A percentile compares a stretch with the other conserved stretches of the same genome.
Evolutionary conservation across 2,329 filamentous ascomycete species (phyloP).

Genomic region (Meredithiella fracta): DNA sequence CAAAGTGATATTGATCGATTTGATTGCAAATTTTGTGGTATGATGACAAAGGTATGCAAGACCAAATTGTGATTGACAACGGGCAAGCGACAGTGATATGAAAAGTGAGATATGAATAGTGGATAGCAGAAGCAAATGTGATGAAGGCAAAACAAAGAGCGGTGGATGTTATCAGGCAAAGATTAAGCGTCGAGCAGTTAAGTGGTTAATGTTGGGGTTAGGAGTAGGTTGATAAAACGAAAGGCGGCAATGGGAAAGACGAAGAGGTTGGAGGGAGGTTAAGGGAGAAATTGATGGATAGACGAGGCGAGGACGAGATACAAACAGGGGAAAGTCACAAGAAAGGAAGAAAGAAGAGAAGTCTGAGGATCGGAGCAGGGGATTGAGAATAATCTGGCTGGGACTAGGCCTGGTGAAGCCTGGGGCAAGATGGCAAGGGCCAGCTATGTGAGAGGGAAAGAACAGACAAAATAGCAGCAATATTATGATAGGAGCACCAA

Average conservation of each 20-base stretch:
- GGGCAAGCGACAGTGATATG: background rate
- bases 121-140: background rate
- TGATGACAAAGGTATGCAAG: background rate
- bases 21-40: background rate
- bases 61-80: background rate
- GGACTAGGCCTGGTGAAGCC: background rate
- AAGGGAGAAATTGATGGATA: conserved; percentile 7
- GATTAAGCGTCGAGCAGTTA: background rate
- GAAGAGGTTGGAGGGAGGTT: background rate
- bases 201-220: conserved; percentile 5
- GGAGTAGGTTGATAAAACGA: conserved; percentile 3
- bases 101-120: background rate
- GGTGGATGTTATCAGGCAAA: background rate
- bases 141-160: background rate
- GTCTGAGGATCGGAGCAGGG: background rate
- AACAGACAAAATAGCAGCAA: background rate
- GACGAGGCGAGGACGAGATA: conserved; percentile 4
- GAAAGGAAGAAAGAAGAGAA: conserved; percentile 6
- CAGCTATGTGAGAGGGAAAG: background rate
- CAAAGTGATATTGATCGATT: background rate
- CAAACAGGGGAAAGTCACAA: background rate
- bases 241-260: background rate
- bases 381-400: background rate
- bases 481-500: background rate
- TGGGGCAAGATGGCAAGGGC: background rate